These are phyloP conservation scores for Scleroderma citrinum DNA, from an alignment of 768 basidiomycete genomes.

Conservation along the genomic window DNA sequence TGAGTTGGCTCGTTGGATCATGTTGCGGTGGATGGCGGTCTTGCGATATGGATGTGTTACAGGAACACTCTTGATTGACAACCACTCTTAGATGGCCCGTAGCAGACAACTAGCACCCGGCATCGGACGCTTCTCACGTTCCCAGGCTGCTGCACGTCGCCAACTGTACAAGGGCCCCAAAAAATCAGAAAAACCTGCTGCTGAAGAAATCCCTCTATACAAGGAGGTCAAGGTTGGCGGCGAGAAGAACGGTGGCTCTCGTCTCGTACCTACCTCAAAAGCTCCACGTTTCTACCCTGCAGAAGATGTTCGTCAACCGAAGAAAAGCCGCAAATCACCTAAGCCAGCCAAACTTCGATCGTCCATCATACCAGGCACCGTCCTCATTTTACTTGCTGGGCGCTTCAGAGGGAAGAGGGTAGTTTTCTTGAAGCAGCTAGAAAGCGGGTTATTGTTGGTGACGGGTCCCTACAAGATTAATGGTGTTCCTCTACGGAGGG, in stretches of 20 bases:
- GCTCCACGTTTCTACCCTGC: constrained; percentile 92
- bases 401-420: constrained; percentile 98
- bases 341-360: constrained; percentile 75
- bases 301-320: constrained; percentile 87
- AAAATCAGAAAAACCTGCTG: constrained; percentile 65
- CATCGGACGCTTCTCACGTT: constrained; percentile 78
- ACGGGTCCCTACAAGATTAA: constrained; percentile 98
- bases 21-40: constrained; percentile 29
- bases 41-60: constrained; percentile 30
- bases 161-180: constrained; percentile 80
- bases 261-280: constrained; percentile 79
- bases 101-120: constrained; percentile 79
- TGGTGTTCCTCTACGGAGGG: constrained; percentile 95
- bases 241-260: constrained; percentile 85
- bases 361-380: constrained; percentile 88
- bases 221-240: constrained; percentile 84
- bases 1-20: constrained; percentile 5
- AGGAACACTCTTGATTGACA: constrained; percentile 13
- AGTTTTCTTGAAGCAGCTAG: constrained; percentile 95
- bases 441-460: constrained; percentile 87
- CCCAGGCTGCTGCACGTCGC: constrained; percentile 74
- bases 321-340: constrained; percentile 85
- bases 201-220: constrained; percentile 51
- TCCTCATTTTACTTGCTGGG: constrained; percentile 95
- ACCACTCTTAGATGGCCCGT: constrained; percentile 65